Base-by-base conservation (phyloP, 768 basidiomycete genomes). In the Antrodiella citrinella region DNA sequence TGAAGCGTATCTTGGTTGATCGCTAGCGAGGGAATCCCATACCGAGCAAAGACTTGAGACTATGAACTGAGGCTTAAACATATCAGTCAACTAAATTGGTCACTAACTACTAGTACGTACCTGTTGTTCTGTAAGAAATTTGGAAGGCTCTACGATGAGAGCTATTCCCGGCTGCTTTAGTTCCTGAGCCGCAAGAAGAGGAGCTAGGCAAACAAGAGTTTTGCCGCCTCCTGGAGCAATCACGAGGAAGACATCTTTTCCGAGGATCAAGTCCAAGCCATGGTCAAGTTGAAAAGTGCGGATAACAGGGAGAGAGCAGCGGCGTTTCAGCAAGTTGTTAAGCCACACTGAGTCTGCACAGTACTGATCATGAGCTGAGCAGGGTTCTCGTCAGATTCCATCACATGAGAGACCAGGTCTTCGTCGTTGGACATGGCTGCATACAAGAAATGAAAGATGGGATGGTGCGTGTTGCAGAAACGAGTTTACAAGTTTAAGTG, bases 1-100 rank as follows among this genome's bases (percentile, higher is more conserved):
- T 12, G 23, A 10, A 54, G 41, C 7, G 44, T 51, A 2, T 50
- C 53, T 4, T 11, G 9, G 20, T 54, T 54, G 22, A 54, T 45
- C 15, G 53, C 49, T 18, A 54, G 18, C 1, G 49, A 41, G 20
- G 4, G 3, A 20, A 54, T 45, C 3, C 49, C 53, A 2, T 41
- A n/a, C 40, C 13, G 11, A 3, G n/a, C 9, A 23, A 43, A 22
- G 24, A 35, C 30, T 7, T 15, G 30, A 35, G 30, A 35, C 30
- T 35, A 15, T n/a, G n/a, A n/a, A n/a, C n/a, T n/a, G n/a, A n/a
- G n/a, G n/a, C n/a, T n/a, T n/a, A n/a, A n/a, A n/a, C n/a, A n/a
- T n/a, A n/a, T n/a, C n/a, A n/a, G n/a, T n/a, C n/a, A n/a, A n/a
- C n/a, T n/a, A n/a, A n/a, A n/a, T n/a, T n/a, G n/a, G n/a, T n/a